Percentiles rank a stretch among this genome's conserved stretches.
Conservation (phyloP, 805 yeast species). For the Kodamaea sagamina region DNA sequence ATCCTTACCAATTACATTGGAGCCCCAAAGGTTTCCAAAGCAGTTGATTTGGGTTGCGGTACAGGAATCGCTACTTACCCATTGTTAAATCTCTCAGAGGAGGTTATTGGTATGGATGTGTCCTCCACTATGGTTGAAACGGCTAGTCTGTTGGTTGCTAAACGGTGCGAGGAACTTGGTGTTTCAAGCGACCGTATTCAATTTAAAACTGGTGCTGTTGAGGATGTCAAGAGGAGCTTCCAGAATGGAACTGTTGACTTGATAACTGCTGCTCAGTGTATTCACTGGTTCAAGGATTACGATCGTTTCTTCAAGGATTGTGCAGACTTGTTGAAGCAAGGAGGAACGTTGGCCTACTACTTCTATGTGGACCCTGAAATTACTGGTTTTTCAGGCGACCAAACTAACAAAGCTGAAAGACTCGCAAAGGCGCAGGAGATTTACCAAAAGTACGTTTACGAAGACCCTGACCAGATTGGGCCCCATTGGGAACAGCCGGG, state of each 20-base stretch:
- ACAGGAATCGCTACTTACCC: slow-evolving; percentile 55
- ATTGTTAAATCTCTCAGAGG: slow-evolving; percentile 37
- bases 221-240: slow-evolving; percentile 20
- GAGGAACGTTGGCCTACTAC: slow-evolving; percentile 47
- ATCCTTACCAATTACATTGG: slow-evolving; percentile 28
- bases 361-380: slow-evolving; percentile 44
- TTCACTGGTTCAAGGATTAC: slow-evolving; percentile 44
- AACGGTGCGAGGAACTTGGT: slow-evolving; percentile 12
- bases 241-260: slow-evolving; percentile 31
- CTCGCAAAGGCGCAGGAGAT: slow-evolving; percentile 25
- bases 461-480: slow-evolving; percentile 50
- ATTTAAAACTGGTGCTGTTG: slow-evolving; percentile 37
- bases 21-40: slow-evolving; percentile 14
- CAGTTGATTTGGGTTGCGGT: slow-evolving; percentile 54
- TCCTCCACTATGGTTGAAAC: slow-evolving; percentile 49
- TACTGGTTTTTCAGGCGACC: slow-evolving; percentile 26
- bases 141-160: slow-evolving; percentile 34
- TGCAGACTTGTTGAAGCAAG: slow-evolving; percentile 36
- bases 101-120: slow-evolving; percentile 48
- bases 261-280: slow-evolving; percentile 45
- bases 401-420: slow-evolving; percentile 14
- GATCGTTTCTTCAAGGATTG: slow-evolving; percentile 34
- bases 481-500: slow-evolving; percentile 91
- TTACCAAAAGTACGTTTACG: slow-evolving; percentile 44
- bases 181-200: slow-evolving; percentile 24